Conservation (phyloP, 23 red algal species). For the Gracilaria domingensis region DNA sequence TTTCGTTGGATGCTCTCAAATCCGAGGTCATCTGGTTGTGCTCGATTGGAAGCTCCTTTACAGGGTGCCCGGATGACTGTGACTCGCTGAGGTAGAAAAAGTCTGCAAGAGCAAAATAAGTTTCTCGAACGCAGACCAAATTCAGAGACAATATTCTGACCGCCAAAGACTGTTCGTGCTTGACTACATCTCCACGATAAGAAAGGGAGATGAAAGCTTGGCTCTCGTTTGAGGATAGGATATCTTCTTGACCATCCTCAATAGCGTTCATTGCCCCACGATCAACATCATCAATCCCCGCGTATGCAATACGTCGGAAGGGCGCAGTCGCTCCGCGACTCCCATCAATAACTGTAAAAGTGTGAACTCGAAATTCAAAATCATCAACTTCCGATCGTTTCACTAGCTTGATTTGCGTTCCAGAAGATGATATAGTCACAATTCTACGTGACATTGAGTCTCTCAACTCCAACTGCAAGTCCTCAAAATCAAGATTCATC, state of each 20-base stretch:
- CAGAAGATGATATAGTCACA: constrained; percentile 67
- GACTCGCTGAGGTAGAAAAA: constrained; percentile 74
- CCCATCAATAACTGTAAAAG: constrained; percentile 67
- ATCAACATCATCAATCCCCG: constrained; percentile 22
- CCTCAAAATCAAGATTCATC: constrained; percentile 74
- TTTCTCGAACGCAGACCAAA: constrained; percentile 77
- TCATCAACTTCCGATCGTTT: constrained; percentile 35
- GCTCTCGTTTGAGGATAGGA: not conserved
- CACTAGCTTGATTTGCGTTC: constrained; percentile 48
- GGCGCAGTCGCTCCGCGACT: constrained; percentile 76
- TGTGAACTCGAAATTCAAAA: constrained; percentile 62
- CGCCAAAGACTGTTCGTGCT: constrained; percentile 67
- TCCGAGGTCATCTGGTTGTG: not conserved
- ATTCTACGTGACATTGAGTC: constrained; percentile 53
- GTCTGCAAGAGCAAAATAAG: constrained; percentile 77
- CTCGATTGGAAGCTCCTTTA: not conserved
- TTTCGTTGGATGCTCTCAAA: not conserved
- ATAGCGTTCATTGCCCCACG: not conserved
- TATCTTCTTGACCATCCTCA: not conserved
- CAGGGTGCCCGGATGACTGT: not conserved
- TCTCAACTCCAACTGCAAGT: constrained; percentile 67
- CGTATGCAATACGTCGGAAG: constrained; percentile 68
- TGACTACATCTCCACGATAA: constrained; percentile 57
- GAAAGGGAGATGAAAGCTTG: constrained; percentile 48
- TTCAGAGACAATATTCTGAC: constrained; percentile 70